Evolutionary conservation across 257 asterid genomes (phyloP), one percentile per base, ranked within the genome.

Genomic region (Solanum habrochaites): DNA sequence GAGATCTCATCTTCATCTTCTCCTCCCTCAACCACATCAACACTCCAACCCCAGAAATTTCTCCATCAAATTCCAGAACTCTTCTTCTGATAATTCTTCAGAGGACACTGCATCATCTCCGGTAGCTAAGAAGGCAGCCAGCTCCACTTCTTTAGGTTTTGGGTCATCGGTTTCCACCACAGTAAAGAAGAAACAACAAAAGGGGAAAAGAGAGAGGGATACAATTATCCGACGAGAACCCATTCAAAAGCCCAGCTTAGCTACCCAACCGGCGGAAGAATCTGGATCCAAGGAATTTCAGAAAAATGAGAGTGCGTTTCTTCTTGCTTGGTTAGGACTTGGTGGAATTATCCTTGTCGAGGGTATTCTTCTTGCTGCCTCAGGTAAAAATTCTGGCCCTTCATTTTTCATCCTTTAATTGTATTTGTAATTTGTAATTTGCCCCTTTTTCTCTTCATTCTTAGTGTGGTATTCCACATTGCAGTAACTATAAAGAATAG

Each of bases 241-340:
- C 3, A 49, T 90, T 66, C 92, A 92, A 49, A 93, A 92, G 82
- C 97, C 98, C 85, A 90, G 72, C 14, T 93, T 95, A 75, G 83
- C 91, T 66, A 58, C 95, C 66, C 91, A 92, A 86, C 81, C 90
- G 86, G 93, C 90, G 88, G 93, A 90, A 62, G 95, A 89, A 84
- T 93, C 89, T 82, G 89, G 86, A 66, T 88, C 89, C 7, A 91
- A 92, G 87, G 98, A 94, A 87, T 86, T 85, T 90, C 87, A 88
- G 64, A 92, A 94, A 93, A 93, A 90, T 62, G 99, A 95, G 93
- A 91, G 91, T 72, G 98, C 98, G 60, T 97, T 97, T 92, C 89
- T 95, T 89, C 95, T 97, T 67, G 92, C 98, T 92, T 97, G 98
- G 99, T 88, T 93, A 52, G 99, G 97, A 25, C 95, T 97, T 78